Percentiles rank a stretch among this genome's conserved stretches.
phyloP scores from a whole-genome alignment of 768 basidiomycete genomes.

The Lactarius sp. region DNA sequence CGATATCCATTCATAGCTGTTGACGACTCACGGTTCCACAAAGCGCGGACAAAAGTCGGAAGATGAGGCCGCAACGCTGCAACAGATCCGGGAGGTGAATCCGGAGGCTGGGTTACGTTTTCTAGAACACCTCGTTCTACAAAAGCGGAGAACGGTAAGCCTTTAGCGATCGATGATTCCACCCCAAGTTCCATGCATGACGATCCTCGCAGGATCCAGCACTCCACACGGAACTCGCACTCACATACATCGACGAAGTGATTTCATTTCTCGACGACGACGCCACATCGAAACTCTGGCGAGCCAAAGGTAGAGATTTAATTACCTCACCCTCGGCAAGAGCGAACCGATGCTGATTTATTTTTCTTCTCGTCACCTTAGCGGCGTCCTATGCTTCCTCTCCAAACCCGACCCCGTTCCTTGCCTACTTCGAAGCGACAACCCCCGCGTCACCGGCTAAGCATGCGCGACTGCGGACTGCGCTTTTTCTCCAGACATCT shows the following conservation, averaged over 20 bases:
- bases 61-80: slow-evolving; percentile 56
- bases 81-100: slow-evolving; percentile 53
- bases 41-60: slow-evolving; percentile 55
- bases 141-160: slow-evolving; percentile 55
- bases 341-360: not conserved
- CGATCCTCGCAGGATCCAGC: slow-evolving; percentile 43
- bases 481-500: slow-evolving; percentile 80
- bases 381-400: slow-evolving; percentile 32
- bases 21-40: slow-evolving; percentile 49
- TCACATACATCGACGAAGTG: slow-evolving; percentile 13
- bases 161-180: not conserved
- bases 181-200: not conserved
- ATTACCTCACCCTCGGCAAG: not conserved
- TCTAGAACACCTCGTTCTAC: slow-evolving; percentile 76
- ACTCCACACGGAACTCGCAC: slow-evolving; percentile 56
- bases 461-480: slow-evolving; percentile 62
- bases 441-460: slow-evolving; percentile 78
- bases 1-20: slow-evolving; percentile 41
- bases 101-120: slow-evolving; percentile 62
- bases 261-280: slow-evolving; percentile 29
- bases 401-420: slow-evolving; percentile 41
- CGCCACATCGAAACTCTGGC: slow-evolving; percentile 21
- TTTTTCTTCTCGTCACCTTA: slow-evolving; percentile 2
- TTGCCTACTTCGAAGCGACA: slow-evolving; percentile 76
- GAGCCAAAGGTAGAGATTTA: slow-evolving; percentile 20